Conservation (phyloP, 2,329 filamentous ascomycete species). For the Seiridium cupressi region DNA sequence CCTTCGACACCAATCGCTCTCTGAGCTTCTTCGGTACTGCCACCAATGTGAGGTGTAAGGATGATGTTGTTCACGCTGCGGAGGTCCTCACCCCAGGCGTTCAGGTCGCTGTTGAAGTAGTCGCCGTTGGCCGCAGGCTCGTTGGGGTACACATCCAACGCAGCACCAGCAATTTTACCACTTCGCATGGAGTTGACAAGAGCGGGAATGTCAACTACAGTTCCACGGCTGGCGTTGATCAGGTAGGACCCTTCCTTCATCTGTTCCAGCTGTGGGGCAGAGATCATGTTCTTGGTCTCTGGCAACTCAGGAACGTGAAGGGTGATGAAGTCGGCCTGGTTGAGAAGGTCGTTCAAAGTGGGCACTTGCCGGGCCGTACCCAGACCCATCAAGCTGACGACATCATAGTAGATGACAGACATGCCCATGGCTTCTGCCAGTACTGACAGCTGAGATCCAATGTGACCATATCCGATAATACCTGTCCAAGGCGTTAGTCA, state of each 20-base stretch:
- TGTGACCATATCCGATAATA: conserved; percentile 96
- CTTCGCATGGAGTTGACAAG: conserved; percentile 82
- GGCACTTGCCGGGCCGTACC: conserved; percentile 84
- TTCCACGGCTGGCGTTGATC: conserved; percentile 94
- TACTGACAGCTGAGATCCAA: conserved; percentile 93
- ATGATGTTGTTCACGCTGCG: conserved; percentile 87
- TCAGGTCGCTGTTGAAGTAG: conserved; percentile 85
- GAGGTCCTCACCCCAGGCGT: conserved; percentile 82
- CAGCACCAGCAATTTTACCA: conserved; percentile 88
- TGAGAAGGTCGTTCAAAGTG: conserved; percentile 72
- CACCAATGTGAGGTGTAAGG: conserved; percentile 93
- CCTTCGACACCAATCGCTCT: conserved; percentile 90
- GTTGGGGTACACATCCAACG: conserved; percentile 93
- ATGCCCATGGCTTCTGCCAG: conserved; percentile 97
- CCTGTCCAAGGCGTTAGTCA: conserved; percentile 38
- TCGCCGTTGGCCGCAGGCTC: conserved; percentile 93
- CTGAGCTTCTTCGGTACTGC: conserved; percentile 96
- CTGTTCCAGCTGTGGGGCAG: conserved; percentile 70
- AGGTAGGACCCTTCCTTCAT: conserved; percentile 95
- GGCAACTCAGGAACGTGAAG: conserved; percentile 91
- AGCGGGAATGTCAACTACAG: conserved; percentile 89
- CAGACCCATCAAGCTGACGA: conserved; percentile 90
- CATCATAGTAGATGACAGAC: conserved; percentile 96
- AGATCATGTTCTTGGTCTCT: conserved; percentile 92
- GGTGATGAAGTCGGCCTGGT: conserved; percentile 85